Percentiles rank a stretch among this genome's conserved stretches.
Conservation (phyloP, 805 yeast species). For the Saturnispora halmiae region DNA sequence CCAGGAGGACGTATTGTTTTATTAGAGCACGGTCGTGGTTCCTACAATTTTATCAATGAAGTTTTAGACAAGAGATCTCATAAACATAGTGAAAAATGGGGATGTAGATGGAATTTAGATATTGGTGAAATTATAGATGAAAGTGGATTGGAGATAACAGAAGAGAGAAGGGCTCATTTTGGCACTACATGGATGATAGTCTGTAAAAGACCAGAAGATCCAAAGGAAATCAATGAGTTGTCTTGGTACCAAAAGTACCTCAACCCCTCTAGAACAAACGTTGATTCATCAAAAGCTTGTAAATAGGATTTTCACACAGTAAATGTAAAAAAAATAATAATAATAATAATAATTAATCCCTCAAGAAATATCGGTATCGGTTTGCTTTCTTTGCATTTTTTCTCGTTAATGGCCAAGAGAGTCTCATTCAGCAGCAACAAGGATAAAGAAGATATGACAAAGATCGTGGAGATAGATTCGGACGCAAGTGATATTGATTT, state of each 20-base stretch:
- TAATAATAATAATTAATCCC: conserved; percentile 2
- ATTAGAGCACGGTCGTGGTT: conserved; percentile 88
- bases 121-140: conserved; percentile 79
- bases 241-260: conserved; percentile 43
- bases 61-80: conserved; percentile 78
- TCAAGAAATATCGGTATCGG: too few relatives aligned
- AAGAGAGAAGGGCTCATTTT: conserved; percentile 71
- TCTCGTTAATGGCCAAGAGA: conserved; percentile 9
- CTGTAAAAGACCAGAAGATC: conserved; percentile 66
- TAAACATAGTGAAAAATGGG: conserved; percentile 83
- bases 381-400: not conserved
- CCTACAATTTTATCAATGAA: conserved; percentile 66
- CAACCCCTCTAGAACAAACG: conserved; percentile 26
- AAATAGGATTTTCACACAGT: not conserved
- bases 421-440: conserved; percentile 13
- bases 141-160: conserved; percentile 75
- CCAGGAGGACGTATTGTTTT: conserved; percentile 87
- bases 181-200: conserved; percentile 89
- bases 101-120: conserved; percentile 95
- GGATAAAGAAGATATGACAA: conserved; percentile 7
- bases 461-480: conserved; percentile 12
- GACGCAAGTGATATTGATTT: conserved; percentile 14
- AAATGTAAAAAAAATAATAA: not conserved
- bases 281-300: conserved; percentile 23
- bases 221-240: conserved; percentile 37